Evolutionary conservation across 148 eudicot genomes (phyloP), one percentile per base, ranked within the genome.

Genomic region (Diospyros lotus): DNA sequence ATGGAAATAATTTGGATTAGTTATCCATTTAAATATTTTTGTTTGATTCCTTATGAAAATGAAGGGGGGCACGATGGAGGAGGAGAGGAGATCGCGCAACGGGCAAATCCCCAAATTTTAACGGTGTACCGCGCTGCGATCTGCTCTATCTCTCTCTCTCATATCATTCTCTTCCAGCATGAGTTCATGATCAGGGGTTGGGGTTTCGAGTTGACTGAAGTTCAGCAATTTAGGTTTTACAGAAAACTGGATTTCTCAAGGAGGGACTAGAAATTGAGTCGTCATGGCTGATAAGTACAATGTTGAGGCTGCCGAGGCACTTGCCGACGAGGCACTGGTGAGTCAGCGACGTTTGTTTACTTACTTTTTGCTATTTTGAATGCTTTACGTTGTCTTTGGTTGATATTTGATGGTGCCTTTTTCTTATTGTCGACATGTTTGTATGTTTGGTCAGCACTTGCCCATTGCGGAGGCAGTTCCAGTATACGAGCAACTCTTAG

Each of bases 251-350:
- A 72, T 44, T 64, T 75, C 71, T 2, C 54, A 15, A 71, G 67
- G 11, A 64, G 58, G 28, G 17, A 56, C 54, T 14, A 41, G 70
- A 38, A 71, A 71, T 7, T 60, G 41, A 38, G 68, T 2, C 53
- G 10, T 61, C 53, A 87, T 87, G 90, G 80, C 76, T 1, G 86
- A 87, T 55, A 88, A 88, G 58, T 92, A 89, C 78, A 87, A 81
- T 66, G 84, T 87, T 52, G 96, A 92, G 82, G 92, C 98, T 72
- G 97, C 98, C 54, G 98, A 92, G 77, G 75, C 77, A 80, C 87
- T 89, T 68, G 97, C 98, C 5, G 89, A 85, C 50, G 94, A 92
- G 68, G 98, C 97, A 58, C 73, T 78, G 97, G 98, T 94, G 28
- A 28, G 28, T 28, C 28, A 28, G 28, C 28, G 28, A 75, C 52